A percentile compares a stretch with the other conserved stretches of the same genome.
These are phyloP conservation scores for Ballota nigra DNA, from an alignment of 257 asterid species.

Conservation along the genomic window DNA sequence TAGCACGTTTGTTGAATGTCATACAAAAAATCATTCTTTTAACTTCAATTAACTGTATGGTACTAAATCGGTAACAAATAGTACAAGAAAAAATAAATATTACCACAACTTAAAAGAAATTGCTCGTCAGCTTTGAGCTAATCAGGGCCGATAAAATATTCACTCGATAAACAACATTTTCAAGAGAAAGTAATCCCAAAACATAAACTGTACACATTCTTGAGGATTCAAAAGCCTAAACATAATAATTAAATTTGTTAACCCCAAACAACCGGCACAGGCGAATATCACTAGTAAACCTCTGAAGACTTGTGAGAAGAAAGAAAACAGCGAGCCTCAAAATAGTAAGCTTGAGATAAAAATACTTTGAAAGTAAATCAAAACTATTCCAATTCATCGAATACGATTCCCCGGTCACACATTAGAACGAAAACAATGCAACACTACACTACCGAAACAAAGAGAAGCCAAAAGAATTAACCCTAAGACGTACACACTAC, in stretches of 20 bases:
- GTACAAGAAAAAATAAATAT: background rate
- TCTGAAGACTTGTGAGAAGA: background rate
- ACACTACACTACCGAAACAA: background rate
- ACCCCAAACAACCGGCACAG: background rate
- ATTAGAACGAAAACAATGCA: slow-evolving; percentile 8
- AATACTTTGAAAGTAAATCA: background rate
- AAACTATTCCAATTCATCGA: slow-evolving; percentile 7
- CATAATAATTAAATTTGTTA: background rate
- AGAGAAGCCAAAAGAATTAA: slow-evolving; percentile 14
- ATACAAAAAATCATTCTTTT: background rate
- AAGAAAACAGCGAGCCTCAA: background rate
- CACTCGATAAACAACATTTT: background rate
- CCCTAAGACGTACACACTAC: slow-evolving; percentile 17
- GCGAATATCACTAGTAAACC: background rate
- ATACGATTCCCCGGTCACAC: slow-evolving; percentile 17
- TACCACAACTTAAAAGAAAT: background rate
- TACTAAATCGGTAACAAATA: background rate
- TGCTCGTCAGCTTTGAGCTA: background rate
- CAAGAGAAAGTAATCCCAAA: background rate
- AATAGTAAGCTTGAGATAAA: background rate
- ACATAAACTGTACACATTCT: background rate
- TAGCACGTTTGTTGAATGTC: background rate
- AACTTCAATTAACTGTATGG: background rate
- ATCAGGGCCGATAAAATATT: background rate
- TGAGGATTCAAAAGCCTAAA: background rate